These are phyloP conservation scores for Fibroporia radiculosa DNA, from an alignment of 768 basidiomycete species.

Conservation along the genomic window DNA sequence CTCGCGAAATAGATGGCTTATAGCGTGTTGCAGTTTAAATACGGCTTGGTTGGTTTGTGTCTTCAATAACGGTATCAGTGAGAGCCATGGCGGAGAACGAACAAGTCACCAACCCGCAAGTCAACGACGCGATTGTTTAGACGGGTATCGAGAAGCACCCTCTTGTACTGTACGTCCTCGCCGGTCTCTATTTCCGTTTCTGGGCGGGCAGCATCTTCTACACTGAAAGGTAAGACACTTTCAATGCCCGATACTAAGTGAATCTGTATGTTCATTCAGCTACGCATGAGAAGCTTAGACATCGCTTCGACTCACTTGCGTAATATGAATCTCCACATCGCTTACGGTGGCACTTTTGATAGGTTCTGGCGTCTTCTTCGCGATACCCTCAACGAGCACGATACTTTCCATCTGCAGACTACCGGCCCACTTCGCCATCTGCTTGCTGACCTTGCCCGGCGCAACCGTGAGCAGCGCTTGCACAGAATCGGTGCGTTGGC, in stretches of 20 bases:
- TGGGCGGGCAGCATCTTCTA: constrained; percentile 87
- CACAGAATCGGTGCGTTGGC: constrained; percentile 80
- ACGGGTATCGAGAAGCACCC: constrained; percentile 87
- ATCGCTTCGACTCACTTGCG: constrained; percentile 45
- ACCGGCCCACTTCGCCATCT: constrained; percentile 93
- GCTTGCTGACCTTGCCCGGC: constrained; percentile 79
- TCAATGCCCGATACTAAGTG: constrained; percentile 77
- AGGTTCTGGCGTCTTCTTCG: constrained; percentile 70
- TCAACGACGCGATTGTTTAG: constrained; percentile 93
- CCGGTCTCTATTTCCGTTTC: constrained; percentile 60
- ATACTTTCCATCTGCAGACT: constrained; percentile 80
- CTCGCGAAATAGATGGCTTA: constrained; percentile 82
- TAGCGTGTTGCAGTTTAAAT: constrained; percentile 85
- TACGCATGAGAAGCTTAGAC: neutral
- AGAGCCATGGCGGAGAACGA: neutral
- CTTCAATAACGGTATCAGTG: constrained; percentile 30
- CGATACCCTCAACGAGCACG: constrained; percentile 79
- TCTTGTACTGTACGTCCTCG: constrained; percentile 57
- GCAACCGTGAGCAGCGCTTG: constrained; percentile 76
- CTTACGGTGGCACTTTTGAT: constrained; percentile 88
- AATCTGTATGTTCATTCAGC: constrained; percentile 40
- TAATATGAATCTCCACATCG: constrained; percentile 82
- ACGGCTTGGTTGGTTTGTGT: constrained; percentile 94
- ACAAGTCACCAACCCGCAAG: constrained; percentile 57
- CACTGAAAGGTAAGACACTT: constrained; percentile 76